phyloP scores from a whole-genome alignment of 2,329 filamentous ascomycete genomes.

The Fusarium marasasianum region DNA sequence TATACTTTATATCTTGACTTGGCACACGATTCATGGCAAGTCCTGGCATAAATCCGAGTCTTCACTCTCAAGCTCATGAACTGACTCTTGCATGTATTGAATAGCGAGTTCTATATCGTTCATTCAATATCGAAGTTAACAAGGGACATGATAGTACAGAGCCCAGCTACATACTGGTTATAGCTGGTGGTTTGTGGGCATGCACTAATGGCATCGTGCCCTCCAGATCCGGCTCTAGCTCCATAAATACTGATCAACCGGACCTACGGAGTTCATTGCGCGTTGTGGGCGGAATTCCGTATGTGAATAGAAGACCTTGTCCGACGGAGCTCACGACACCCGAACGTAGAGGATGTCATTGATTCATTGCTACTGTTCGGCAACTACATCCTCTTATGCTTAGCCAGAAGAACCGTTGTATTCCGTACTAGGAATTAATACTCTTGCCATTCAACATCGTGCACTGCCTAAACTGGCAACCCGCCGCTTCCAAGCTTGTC shows the following conservation, averaged over 20 bases:
- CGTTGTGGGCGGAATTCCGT: neutral
- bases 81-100: no score
- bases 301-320: neutral
- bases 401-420: neutral
- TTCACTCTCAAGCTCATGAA: no score
- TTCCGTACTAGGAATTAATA: neutral
- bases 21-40: rapidly evolving
- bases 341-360: neutral
- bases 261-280: neutral
- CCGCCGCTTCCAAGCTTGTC: rapidly evolving
- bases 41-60: neutral
- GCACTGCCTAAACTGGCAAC: neutral
- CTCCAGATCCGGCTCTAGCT: neutral
- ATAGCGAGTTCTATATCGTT: no score
- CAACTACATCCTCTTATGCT: neutral
- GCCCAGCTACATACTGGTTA: neutral
- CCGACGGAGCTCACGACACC: neutral
- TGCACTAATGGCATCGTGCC: no score
- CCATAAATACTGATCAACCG: neutral
- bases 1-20: neutral
- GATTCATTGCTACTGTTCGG: neutral
- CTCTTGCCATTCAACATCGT: neutral
- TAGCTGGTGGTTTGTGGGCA: neutral
- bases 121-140: no score
- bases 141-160: neutral